Evolutionary conservation across 495 filamentous ascomycete genomes (phyloP).

Genomic region (Zalerion maritima): DNA sequence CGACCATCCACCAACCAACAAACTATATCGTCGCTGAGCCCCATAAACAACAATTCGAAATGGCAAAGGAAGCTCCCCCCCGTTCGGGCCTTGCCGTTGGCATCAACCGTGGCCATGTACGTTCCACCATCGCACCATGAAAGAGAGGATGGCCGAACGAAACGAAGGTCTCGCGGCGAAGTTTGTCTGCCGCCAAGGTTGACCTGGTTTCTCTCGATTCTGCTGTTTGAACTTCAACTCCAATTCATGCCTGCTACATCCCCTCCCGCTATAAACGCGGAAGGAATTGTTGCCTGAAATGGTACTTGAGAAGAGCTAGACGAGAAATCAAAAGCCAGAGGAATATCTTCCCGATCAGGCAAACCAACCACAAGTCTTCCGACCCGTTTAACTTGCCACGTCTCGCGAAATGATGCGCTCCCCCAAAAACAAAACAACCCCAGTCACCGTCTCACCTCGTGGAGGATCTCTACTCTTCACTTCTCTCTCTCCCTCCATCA

Average conservation of each 20-base stretch:
- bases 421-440: conserved; percentile 11
- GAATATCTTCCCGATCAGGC: not conserved
- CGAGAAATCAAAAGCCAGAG: conserved; percentile 10
- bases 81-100: conserved; percentile 67
- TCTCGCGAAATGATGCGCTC: too few species aligned
- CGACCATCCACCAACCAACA: too few species aligned
- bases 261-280: not conserved
- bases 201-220: not conserved
- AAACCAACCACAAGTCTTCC: conserved; percentile 1
- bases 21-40: too few species aligned
- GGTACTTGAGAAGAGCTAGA: conserved; percentile 2
- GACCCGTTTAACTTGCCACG: conserved; percentile 3
- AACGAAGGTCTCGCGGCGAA: conserved; percentile 3
- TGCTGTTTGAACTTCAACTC: not conserved
- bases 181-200: not conserved
- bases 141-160: not conserved
- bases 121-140: conserved; percentile 15
- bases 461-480: conserved; percentile 42
- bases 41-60: conserved; percentile 14
- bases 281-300: not conserved
- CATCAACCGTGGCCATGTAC: conserved; percentile 82
- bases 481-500: conserved; percentile 17
- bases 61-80: conserved; percentile 32
- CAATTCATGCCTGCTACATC: conserved; percentile 1
- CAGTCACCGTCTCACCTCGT: conserved; percentile 40